Conservation (phyloP, 2,329 filamentous ascomycete genomes). For the Blastomyces silverae region DNA sequence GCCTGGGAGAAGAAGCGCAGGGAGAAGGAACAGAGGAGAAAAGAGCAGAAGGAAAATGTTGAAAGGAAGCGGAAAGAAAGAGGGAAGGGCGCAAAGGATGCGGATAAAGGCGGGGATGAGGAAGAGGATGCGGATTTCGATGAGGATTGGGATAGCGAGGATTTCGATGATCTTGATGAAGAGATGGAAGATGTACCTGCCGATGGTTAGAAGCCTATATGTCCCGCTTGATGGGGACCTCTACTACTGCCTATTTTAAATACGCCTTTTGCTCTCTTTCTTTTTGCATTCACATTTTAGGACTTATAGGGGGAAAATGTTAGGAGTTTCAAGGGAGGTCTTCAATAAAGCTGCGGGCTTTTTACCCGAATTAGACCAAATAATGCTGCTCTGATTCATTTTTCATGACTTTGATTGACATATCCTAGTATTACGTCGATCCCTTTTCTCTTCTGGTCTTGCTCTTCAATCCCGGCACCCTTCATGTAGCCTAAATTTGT, state of each 20-base stretch:
- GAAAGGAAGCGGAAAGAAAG: slow-evolving; percentile 71
- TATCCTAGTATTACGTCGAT: not conserved
- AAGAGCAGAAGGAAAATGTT: slow-evolving; percentile 81
- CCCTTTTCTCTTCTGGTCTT: too few relatives aligned
- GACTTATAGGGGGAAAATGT: not conserved
- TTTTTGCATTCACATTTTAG: not conserved
- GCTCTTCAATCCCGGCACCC: not conserved
- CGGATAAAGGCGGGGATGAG: slow-evolving; percentile 43
- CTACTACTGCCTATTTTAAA: not conserved
- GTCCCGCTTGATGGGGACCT: not conserved
- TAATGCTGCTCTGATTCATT: not conserved
- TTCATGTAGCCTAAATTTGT: not conserved
- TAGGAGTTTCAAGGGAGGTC: not conserved
- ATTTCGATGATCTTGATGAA: slow-evolving; percentile 43
- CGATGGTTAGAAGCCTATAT: not conserved
- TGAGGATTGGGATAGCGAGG: slow-evolving; percentile 49
- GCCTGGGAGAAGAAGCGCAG: slow-evolving; percentile 70
- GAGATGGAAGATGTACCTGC: slow-evolving; percentile 23
- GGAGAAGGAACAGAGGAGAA: slow-evolving; percentile 75
- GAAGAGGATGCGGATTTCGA: slow-evolving; percentile 49
- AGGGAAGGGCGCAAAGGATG: slow-evolving; percentile 42
- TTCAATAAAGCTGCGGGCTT: not conserved
- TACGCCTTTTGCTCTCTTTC: not conserved
- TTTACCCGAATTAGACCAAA: not conserved
- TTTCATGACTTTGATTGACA: not conserved